Evolutionary conservation across 495 filamentous ascomycete species (phyloP).

Genomic region (Jackrogersella minutella): DNA sequence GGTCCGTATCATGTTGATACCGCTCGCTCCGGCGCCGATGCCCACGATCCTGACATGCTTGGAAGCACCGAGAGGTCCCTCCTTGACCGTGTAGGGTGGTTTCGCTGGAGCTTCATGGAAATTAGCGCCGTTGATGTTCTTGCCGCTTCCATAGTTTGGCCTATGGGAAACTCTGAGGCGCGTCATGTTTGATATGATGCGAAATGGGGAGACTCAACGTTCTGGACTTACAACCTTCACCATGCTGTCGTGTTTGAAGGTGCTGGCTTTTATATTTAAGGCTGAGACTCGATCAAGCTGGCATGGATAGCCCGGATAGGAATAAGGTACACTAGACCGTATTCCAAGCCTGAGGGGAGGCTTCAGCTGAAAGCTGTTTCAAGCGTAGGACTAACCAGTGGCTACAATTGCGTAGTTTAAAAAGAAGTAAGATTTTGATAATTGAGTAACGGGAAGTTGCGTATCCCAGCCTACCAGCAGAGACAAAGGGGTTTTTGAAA

Average conservation of each 20-base stretch:
- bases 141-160: constrained; percentile 5
- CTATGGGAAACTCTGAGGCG: constrained; percentile 30
- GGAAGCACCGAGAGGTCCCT: constrained; percentile 54
- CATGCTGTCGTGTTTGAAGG: constrained; percentile 24
- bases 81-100: constrained; percentile 47
- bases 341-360: constrained; percentile 16
- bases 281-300: background rate
- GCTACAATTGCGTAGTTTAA: background rate
- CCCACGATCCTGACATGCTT: constrained; percentile 57
- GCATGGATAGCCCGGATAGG: background rate
- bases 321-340: background rate
- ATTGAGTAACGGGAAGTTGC: constrained; percentile 29
- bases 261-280: constrained; percentile 30
- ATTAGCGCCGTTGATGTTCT: constrained; percentile 23
- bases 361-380: constrained; percentile 41
- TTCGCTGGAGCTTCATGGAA: constrained; percentile 11
- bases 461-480: constrained; percentile 45
- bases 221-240: constrained; percentile 23
- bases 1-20: constrained; percentile 57
- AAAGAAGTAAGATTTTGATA: constrained; percentile 16
- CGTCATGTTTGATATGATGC: constrained; percentile 36
- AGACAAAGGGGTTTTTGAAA: background rate
- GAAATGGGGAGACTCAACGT: constrained; percentile 36
- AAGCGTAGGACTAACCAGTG: constrained; percentile 34
- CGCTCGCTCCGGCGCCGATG: constrained; percentile 60